Evolutionary conservation across 345 rosid genomes (phyloP).

Genomic region (Populus davidiana): DNA sequence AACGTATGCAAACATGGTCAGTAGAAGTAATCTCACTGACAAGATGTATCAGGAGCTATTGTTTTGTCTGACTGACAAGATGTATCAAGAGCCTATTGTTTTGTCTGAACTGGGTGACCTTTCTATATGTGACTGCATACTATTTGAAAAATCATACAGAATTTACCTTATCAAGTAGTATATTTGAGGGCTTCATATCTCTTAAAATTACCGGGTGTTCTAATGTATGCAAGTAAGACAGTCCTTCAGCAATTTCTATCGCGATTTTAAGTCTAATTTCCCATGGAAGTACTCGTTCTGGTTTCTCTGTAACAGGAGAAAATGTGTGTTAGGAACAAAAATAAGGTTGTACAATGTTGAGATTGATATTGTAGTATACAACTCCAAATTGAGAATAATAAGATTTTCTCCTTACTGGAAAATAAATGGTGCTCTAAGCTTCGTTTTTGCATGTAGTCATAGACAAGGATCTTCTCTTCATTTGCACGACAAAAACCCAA

Average conservation of each 20-base stretch:
- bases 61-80: too few species aligned
- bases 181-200: constrained; percentile 16
- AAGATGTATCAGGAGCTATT: too few species aligned
- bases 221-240: background rate
- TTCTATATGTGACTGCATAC: too few species aligned
- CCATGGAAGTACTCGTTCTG: background rate
- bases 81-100: too few species aligned
- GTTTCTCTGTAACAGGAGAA: background rate
- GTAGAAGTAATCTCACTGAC: too few species aligned
- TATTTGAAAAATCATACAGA: too few species aligned
- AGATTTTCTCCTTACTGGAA: background rate
- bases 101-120: too few species aligned
- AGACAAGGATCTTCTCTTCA: constrained; percentile 1
- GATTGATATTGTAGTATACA: too few species aligned
- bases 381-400: background rate
- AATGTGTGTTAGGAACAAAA: background rate
- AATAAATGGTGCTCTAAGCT: background rate
- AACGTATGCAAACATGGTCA: too few species aligned
- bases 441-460: background rate
- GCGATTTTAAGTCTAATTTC: constrained; percentile 3
- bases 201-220: background rate
- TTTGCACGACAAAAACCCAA: constrained; percentile 1
- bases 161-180: constrained; percentile 11
- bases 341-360: background rate
- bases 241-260: background rate